phyloP scores from a whole-genome alignment of 345 rosid genomes.

The Eutrema yunnanense region DNA sequence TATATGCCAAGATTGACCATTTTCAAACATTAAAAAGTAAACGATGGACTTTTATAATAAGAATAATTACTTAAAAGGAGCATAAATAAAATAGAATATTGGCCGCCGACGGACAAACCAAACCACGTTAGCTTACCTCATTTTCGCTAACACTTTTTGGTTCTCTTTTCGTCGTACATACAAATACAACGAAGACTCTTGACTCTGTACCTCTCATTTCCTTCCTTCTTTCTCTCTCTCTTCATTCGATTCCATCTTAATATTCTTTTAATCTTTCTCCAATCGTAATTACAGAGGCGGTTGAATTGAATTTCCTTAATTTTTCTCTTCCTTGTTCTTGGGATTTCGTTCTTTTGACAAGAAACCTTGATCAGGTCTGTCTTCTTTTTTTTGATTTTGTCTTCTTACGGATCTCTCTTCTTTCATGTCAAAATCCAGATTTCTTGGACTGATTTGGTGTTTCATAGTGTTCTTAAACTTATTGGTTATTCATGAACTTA shows the following conservation, averaged over 20 bases:
- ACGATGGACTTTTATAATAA: neutral
- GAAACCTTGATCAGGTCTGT: slow-evolving; percentile 17
- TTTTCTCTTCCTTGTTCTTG: neutral
- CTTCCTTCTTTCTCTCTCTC: neutral
- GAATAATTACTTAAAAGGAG: neutral
- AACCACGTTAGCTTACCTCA: slow-evolving; percentile 36
- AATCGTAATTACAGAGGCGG: neutral
- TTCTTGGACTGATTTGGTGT: neutral
- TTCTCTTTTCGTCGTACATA: neutral
- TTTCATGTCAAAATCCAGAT: neutral
- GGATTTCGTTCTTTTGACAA: slow-evolving; percentile 7
- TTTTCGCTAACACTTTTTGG: slow-evolving; percentile 20
- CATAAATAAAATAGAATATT: slow-evolving; percentile 5
- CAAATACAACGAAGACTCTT: neutral
- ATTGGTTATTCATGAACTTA: neutral
- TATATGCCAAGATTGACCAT: neutral
- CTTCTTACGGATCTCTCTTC: neutral
- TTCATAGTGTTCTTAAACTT: neutral
- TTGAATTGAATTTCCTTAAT: neutral
- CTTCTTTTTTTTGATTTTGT: neutral
- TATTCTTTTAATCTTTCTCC: neutral
- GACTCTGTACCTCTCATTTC: slow-evolving; percentile 29
- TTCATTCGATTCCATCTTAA: neutral
- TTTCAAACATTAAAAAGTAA: neutral
- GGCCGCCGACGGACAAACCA: slow-evolving; percentile 24